These are phyloP conservation scores for Sarocladium strictum DNA, from an alignment of 2,329 filamentous ascomycete species.

Conservation along the genomic window DNA sequence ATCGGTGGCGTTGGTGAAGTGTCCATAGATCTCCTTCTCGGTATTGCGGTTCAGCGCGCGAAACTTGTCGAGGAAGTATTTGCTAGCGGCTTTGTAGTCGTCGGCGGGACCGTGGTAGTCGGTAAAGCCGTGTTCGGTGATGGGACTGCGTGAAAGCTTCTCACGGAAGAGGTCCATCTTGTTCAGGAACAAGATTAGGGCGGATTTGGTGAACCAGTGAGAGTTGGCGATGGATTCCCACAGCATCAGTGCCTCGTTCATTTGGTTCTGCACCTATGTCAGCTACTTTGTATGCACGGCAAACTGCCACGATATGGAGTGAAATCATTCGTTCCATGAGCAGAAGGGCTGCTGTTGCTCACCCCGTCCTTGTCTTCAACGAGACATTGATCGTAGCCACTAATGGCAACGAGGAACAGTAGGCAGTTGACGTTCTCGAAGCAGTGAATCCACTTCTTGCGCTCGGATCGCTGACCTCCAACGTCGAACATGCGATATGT, in stretches of 20 bases:
- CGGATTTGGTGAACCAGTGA: slow-evolving; percentile 78
- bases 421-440: slow-evolving; percentile 92
- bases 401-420: slow-evolving; percentile 90
- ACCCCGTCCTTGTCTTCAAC: slow-evolving; percentile 96
- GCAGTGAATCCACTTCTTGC: slow-evolving; percentile 97
- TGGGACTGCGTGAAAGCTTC: slow-evolving; percentile 65
- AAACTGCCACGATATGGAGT: slow-evolving; percentile 3
- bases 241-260: slow-evolving; percentile 83
- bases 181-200: slow-evolving; percentile 79
- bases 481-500: slow-evolving; percentile 98
- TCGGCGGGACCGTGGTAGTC: slow-evolving; percentile 68
- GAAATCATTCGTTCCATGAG: slow-evolving; percentile 2
- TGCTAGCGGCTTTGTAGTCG: slow-evolving; percentile 68
- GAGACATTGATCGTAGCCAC: slow-evolving; percentile 91
- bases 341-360: slow-evolving; percentile 32
- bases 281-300: slow-evolving; percentile 12
- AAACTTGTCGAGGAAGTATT: slow-evolving; percentile 81
- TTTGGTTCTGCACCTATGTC: slow-evolving; percentile 62
- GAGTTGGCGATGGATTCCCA: slow-evolving; percentile 84
- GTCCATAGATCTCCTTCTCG: slow-evolving; percentile 58
- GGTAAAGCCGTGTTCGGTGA: slow-evolving; percentile 68
- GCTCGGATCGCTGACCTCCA: slow-evolving; percentile 84
- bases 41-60: slow-evolving; percentile 65
- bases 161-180: slow-evolving; percentile 82
- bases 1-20: slow-evolving; percentile 57